Evolutionary conservation across 2,329 filamentous ascomycete genomes (phyloP).

Genomic region (Blumeriella jaapii): DNA sequence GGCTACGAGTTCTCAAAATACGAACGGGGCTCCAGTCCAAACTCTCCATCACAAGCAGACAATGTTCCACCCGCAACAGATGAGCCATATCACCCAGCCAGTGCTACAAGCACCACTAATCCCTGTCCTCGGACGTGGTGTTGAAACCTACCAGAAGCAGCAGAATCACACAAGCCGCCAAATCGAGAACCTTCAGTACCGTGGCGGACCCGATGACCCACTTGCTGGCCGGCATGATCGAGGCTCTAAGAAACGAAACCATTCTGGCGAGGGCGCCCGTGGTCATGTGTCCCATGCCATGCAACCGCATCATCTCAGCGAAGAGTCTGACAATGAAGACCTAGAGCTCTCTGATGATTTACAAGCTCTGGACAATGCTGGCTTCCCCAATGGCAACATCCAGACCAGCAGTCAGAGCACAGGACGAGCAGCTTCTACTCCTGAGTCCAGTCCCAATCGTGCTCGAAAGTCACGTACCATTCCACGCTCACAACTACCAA

Average conservation of each 20-base stretch:
- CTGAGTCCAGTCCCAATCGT: conserved; percentile 4
- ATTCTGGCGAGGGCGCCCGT: conserved; percentile 2
- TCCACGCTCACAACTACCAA: background rate
- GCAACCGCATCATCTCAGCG: background rate
- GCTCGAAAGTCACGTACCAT: conserved; percentile 1
- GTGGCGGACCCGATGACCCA: background rate
- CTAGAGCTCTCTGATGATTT: too few species aligned
- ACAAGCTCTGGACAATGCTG: background rate
- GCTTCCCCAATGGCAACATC: background rate
- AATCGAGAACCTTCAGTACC: conserved; percentile 4
- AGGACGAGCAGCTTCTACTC: background rate
- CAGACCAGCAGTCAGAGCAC: conserved; percentile 1
- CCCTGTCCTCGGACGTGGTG: too few species aligned
- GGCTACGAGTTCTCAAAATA: background rate
- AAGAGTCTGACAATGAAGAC: background rate
- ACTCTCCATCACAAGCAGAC: background rate
- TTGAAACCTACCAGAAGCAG: too few species aligned
- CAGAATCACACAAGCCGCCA: conserved; percentile 1
- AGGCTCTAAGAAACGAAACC: conserved; percentile 7
- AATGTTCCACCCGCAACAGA: background rate
- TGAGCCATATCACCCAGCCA: background rate
- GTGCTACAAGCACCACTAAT: background rate
- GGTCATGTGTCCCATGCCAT: background rate
- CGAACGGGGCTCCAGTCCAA: background rate
- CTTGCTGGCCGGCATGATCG: background rate